Percentiles rank a stretch among this genome's conserved stretches.
phyloP scores from a whole-genome alignment of 2,329 filamentous ascomycete species.

The Xylogone sp. region DNA sequence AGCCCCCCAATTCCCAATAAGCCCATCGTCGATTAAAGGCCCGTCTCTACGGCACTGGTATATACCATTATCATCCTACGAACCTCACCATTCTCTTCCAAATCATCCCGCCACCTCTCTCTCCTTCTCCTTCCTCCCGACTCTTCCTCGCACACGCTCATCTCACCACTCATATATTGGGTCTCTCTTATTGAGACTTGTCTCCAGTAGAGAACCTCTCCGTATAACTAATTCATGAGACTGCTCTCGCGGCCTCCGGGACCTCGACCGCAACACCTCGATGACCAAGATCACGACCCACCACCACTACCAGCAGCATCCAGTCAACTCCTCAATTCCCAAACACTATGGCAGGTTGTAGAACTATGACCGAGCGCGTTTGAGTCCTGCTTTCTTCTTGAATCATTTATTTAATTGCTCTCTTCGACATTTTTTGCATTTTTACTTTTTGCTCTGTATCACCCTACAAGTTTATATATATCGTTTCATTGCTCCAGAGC shows the following conservation, averaged over 20 bases:
- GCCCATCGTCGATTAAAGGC: background rate
- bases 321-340: too few relatives aligned
- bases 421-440: too few relatives aligned
- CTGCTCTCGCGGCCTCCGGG: too few relatives aligned
- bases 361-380: background rate
- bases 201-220: too few relatives aligned
- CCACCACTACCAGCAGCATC: too few relatives aligned
- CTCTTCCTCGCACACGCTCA: background rate
- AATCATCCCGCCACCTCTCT: background rate
- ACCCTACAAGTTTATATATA: too few relatives aligned
- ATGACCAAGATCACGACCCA: background rate
- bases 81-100: background rate
- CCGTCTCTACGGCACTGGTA: background rate
- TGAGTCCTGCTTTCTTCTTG: background rate
- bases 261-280: background rate
- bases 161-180: too few relatives aligned
- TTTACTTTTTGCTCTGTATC: too few relatives aligned
- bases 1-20: background rate
- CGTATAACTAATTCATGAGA: too few relatives aligned
- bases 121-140: background rate
- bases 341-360: background rate
- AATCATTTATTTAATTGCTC: background rate
- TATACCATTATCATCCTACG: background rate
- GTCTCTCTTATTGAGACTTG: too few relatives aligned
- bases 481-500: too few relatives aligned